Evolutionary conservation across 2,329 filamentous ascomycete genomes (phyloP), one percentile per base, ranked within the genome.

Genomic region (Beauveria scarabaeidicola): DNA sequence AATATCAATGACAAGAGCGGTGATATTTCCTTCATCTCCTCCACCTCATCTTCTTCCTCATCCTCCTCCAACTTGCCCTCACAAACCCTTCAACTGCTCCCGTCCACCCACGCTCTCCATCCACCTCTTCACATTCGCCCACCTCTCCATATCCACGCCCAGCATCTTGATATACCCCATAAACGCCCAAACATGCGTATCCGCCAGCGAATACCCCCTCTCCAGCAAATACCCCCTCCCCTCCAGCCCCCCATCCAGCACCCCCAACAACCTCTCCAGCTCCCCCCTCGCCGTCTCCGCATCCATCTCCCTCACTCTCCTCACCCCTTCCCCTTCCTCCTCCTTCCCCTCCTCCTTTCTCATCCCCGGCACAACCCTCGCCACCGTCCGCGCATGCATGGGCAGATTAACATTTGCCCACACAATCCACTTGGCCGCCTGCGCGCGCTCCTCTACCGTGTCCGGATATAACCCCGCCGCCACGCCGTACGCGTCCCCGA

Each of bases 381-480:
- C 17, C 1, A 50, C 32, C 29, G 8, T 7, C 11, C 51, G 29
- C 29, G 53, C 43, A 6, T 41, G 25, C 21, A 41, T 17, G 5
- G 51, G 25, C n/a, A 62, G 46, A n/a, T 58, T 59, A 1, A 50
- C 46, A 25, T 57, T 60, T 1, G 46, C 15, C 61, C 61, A 62
- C 15, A 53, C 58, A 29, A 62, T 60, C 61, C 61, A 62, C 52
- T 62, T 60, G 27, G 53, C 27, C 13, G 58, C 61, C 58, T 62
- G 57, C 48, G 52, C 61, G 38, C 61, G 58, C 40, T 15, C 17
- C 36, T 23, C 19, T 6, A 46, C 9, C 19, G 15, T 23, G 7
- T 36, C 36, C 17, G 51, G 51, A 32, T 54, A 44, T 29, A 59
- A 19, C 11, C 44, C 52, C 25, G 54, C 32, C 11, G 57, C 58